A percentile compares a stretch with the other conserved stretches of the same genome.
phyloP scores from a whole-genome alignment of 176 grass and related monocot species.

The Juncus effusus region DNA sequence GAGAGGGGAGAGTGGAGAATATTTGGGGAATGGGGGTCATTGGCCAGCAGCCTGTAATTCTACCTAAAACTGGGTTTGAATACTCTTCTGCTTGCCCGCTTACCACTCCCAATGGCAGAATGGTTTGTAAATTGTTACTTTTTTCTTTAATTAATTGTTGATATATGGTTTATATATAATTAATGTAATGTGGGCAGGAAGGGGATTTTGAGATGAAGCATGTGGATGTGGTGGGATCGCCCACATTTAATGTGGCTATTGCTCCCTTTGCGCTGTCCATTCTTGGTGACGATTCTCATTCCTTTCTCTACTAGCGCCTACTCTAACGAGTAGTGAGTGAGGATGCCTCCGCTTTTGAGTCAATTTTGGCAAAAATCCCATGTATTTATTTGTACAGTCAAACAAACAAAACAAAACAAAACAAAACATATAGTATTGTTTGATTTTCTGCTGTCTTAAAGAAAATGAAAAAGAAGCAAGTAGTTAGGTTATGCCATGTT shows the following conservation, averaged over 20 bases:
- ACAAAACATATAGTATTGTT: too few relatives aligned
- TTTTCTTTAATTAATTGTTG: too few relatives aligned
- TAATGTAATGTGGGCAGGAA: neutral
- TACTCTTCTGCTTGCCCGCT: constrained; percentile 24
- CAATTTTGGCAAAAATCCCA: too few relatives aligned
- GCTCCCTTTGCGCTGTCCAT: constrained; percentile 21
- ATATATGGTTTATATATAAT: too few relatives aligned
- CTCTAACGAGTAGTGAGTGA: too few relatives aligned
- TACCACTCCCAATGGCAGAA: constrained; percentile 6
- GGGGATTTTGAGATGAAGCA: constrained; percentile 28
- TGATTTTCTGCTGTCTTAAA: too few relatives aligned
- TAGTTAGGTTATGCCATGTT: too few relatives aligned
- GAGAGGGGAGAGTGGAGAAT: constrained; percentile 5
- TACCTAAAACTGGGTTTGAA: constrained; percentile 1
- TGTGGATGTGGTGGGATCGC: neutral
- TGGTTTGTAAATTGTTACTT: neutral
- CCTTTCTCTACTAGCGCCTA: too few relatives aligned
- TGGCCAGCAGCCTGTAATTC: constrained; percentile 22
- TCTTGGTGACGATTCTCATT: neutral
- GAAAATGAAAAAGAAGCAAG: too few relatives aligned
- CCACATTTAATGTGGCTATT: constrained; percentile 20
- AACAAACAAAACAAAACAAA: too few relatives aligned
- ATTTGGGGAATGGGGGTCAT: constrained; percentile 17
- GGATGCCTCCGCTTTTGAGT: too few relatives aligned
- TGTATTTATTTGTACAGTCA: too few relatives aligned